Evolutionary conservation across 306 rosid species (phyloP).

Genomic region (Gleditsia sinensis): DNA sequence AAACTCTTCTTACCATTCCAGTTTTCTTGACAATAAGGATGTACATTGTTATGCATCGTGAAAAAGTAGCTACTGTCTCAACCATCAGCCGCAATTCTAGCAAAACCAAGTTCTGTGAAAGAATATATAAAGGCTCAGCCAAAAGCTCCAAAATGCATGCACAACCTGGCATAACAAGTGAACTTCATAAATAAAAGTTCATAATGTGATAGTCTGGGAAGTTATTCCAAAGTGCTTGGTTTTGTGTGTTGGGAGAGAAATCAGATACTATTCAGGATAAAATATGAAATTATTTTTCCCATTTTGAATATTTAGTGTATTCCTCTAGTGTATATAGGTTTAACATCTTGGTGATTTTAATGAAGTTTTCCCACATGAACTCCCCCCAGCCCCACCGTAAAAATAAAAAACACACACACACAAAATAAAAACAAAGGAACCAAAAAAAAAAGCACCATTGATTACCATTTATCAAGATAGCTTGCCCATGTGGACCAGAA

Average conservation of each 20-base stretch:
- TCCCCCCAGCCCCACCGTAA: neutral
- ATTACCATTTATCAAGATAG: conserved; percentile 90
- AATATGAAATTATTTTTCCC: neutral
- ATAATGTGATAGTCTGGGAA: conserved; percentile 1
- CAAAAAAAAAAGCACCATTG: neutral
- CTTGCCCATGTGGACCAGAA: conserved; percentile 78
- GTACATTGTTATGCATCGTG: conserved; percentile 80
- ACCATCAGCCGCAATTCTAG: conserved; percentile 75
- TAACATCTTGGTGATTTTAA: conserved; percentile 8
- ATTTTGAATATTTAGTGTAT: neutral
- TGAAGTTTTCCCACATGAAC: neutral
- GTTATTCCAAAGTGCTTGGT: conserved; percentile 22
- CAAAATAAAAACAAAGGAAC: neutral
- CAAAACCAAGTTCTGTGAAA: conserved; percentile 84
- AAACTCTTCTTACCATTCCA: conserved; percentile 66
- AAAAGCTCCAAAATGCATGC: conserved; percentile 93
- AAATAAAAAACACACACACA: neutral
- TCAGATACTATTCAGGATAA: neutral
- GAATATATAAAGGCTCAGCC: conserved; percentile 91
- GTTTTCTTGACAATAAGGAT: conserved; percentile 62
- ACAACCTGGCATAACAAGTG: conserved; percentile 60
- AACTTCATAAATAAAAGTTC: conserved; percentile 20
- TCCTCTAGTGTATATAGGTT: neutral
- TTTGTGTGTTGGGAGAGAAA: neutral
- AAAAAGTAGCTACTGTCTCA: conserved; percentile 83